These are phyloP conservation scores for Lactifluus rugatus DNA, from an alignment of 768 basidiomycete genomes.

Conservation along the genomic window DNA sequence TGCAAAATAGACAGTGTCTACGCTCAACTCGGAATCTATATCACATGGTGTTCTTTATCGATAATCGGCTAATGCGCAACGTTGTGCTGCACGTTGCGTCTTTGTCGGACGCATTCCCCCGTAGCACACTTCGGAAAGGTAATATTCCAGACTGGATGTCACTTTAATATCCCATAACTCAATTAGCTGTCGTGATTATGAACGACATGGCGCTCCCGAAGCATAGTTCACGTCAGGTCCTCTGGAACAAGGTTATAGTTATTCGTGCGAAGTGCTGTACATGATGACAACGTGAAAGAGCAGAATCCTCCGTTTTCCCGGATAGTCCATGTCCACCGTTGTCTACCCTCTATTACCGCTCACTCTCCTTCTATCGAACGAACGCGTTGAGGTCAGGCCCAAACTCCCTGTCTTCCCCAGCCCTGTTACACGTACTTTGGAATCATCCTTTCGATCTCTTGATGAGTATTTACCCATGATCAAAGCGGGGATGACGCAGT, in stretches of 20 bases:
- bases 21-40: neutral
- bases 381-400: neutral
- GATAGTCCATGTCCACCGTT: slow-evolving; percentile 1
- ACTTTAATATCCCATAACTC: neutral
- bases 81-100: slow-evolving; percentile 7
- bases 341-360: slow-evolving; percentile 11
- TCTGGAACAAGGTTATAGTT: slow-evolving; percentile 7
- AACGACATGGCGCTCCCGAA: neutral
- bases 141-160: slow-evolving; percentile 1
- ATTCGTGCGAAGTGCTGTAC: neutral
- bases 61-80: slow-evolving; percentile 14
- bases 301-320: neutral
- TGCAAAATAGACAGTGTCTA: neutral
- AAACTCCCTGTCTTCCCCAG: neutral
- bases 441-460: neutral
- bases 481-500: slow-evolving; percentile 5
- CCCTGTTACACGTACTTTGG: slow-evolving; percentile 7
- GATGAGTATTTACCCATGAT: neutral
- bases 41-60: slow-evolving; percentile 7
- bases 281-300: neutral
- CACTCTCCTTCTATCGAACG: neutral
- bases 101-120: slow-evolving; percentile 1
- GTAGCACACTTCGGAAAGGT: neutral
- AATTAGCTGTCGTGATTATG: slow-evolving; percentile 8
- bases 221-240: neutral